Evolutionary conservation across 345 rosid genomes (phyloP).

Genomic region (Murraya koenigii): DNA sequence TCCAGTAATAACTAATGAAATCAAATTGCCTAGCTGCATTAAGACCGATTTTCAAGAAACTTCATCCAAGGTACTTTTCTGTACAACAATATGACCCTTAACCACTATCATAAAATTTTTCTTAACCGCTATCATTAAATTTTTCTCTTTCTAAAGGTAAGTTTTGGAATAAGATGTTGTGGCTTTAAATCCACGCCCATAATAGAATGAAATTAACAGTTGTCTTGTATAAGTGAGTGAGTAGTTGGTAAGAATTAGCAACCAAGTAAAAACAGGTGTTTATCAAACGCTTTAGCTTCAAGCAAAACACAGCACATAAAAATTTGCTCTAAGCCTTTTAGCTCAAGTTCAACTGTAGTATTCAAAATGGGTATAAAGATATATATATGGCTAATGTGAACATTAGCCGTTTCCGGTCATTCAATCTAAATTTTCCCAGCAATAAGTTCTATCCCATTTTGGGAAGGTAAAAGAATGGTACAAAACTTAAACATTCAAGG

Average conservation of each 20-base stretch:
- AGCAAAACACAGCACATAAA: background rate
- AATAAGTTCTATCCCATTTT: background rate
- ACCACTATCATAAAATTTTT: background rate
- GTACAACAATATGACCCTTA: background rate
- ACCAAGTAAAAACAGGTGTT: too few species aligned
- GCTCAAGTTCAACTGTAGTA: background rate
- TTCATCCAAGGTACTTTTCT: background rate
- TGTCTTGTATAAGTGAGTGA: background rate
- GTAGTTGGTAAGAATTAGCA: background rate
- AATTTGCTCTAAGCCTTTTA: background rate
- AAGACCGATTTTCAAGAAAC: background rate
- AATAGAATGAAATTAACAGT: background rate
- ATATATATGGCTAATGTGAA: background rate
- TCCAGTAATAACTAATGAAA: constrained; percentile 53
- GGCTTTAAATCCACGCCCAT: background rate
- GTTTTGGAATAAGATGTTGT: background rate
- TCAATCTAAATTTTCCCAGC: background rate
- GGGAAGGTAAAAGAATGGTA: background rate
- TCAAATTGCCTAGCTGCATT: background rate
- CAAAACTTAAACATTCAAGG: background rate
- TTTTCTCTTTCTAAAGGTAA: background rate
- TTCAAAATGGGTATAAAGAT: background rate
- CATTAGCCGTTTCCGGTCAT: background rate
- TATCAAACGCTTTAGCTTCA: background rate
- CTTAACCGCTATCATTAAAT: background rate